phyloP scores from a whole-genome alignment of 495 filamentous ascomycete species.

The Neurospora sp. region DNA sequence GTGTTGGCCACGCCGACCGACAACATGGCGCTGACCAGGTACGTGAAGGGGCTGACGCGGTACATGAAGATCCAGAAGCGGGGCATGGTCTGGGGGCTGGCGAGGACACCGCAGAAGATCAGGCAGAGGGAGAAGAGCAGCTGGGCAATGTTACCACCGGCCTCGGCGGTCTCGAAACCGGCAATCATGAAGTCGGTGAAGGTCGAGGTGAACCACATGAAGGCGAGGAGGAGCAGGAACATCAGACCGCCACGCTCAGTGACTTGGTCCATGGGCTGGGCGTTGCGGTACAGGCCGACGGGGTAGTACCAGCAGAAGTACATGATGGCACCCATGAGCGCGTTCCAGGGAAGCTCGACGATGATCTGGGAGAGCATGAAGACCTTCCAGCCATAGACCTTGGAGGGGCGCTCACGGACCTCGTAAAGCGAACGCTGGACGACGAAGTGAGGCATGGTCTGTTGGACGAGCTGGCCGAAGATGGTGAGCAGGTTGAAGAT shows the following conservation, averaged over 20 bases:
- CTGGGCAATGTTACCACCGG: constrained; percentile 55
- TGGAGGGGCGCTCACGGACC: constrained; percentile 73
- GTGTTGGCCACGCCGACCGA: constrained; percentile 52
- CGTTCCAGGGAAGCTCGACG: constrained; percentile 68
- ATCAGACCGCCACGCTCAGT: constrained; percentile 53
- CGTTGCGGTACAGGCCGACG: constrained; percentile 64
- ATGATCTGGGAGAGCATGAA: constrained; percentile 74
- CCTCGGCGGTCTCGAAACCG: constrained; percentile 55
- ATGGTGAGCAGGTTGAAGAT: constrained; percentile 77
- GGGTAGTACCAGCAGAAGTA: constrained; percentile 77
- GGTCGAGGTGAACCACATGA: constrained; percentile 61
- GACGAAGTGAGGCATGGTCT: constrained; percentile 80
- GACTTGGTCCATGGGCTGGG: constrained; percentile 44
- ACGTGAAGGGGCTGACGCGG: constrained; percentile 64
- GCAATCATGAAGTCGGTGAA: constrained; percentile 62
- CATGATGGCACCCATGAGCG: constrained; percentile 56
- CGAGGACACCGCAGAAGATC: constrained; percentile 69
- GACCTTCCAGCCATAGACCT: constrained; percentile 72
- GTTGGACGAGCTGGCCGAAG: constrained; percentile 65
- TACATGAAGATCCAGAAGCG: constrained; percentile 86
- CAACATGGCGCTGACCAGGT: constrained; percentile 56
- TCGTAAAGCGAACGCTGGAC: constrained; percentile 74
- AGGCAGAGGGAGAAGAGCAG: constrained; percentile 57
- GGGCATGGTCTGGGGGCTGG: constrained; percentile 49
- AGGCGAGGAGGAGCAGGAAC: constrained; percentile 54